These are phyloP conservation scores for Chlorencoelia australis DNA, from an alignment of 2,329 filamentous ascomycete genomes.

Conservation along the genomic window DNA sequence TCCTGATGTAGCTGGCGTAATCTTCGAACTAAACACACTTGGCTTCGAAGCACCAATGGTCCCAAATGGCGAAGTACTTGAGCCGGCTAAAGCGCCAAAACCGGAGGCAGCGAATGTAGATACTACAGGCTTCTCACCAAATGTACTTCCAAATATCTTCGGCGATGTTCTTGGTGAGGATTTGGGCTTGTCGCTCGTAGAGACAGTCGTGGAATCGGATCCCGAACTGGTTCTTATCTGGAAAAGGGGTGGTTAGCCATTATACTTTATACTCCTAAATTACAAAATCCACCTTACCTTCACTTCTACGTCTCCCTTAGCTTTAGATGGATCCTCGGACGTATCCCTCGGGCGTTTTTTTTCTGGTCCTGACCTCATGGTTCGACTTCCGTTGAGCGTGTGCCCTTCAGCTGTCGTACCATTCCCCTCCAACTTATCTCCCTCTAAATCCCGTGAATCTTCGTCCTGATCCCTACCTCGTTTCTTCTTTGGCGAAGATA, in stretches of 20 bases:
- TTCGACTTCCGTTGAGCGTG: constrained; percentile 26
- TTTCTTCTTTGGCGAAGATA: constrained; percentile 58
- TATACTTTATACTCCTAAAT: constrained; percentile 1
- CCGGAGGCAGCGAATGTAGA: constrained; percentile 60
- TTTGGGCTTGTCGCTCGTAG: constrained; percentile 5
- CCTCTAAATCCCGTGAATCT: constrained; percentile 30
- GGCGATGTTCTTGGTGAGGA: constrained; percentile 9
- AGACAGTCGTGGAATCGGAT: constrained; percentile 3
- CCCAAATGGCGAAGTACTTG: constrained; percentile 54
- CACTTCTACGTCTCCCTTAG: constrained; percentile 15
- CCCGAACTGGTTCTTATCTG: constrained; percentile 9
- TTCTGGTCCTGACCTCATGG: constrained; percentile 45
- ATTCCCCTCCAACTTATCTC: constrained; percentile 28
- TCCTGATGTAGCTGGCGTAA: constrained; percentile 31
- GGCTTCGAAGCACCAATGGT: constrained; percentile 39
- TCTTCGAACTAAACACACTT: constrained; percentile 38
- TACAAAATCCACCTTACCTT: constrained; percentile 13
- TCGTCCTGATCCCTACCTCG: constrained; percentile 36
- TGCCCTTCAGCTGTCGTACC: constrained; percentile 33
- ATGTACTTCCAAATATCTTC: constrained; percentile 15
- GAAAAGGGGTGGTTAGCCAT: constrained; percentile 6
- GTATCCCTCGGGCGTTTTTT: constrained; percentile 53
- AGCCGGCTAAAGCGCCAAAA: constrained; percentile 55
- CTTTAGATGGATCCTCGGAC: constrained; percentile 17
- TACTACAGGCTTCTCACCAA: constrained; percentile 31